phyloP scores from a whole-genome alignment of 2,329 filamentous ascomycete genomes.

The Leptographium lundbergii region DNA sequence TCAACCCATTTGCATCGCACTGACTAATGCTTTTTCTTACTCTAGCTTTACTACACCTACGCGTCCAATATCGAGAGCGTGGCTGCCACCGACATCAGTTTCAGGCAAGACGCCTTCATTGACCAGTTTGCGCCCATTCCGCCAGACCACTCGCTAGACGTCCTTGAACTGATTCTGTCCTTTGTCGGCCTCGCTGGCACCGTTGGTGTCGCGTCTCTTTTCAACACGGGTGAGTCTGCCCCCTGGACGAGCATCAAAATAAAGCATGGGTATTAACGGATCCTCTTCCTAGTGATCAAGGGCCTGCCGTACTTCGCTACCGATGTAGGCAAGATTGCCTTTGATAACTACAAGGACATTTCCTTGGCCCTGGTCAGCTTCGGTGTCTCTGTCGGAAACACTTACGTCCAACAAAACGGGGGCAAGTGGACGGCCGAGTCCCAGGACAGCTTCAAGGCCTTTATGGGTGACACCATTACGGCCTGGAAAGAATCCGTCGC shows the following conservation, averaged over 20 bases:
- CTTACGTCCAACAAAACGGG: conserved; percentile 9
- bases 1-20: too few species aligned
- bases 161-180: conserved; percentile 1
- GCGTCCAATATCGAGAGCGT: conserved; percentile 6
- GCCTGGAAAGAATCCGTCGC: conserved; percentile 15
- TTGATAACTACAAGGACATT: conserved; percentile 5
- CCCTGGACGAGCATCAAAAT: too few species aligned
- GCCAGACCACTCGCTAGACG: not conserved
- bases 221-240: not conserved
- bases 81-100: not conserved
- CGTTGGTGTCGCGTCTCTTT: not conserved
- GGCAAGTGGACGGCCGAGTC: conserved; percentile 17
- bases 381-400: not conserved
- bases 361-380: not conserved
- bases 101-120: not conserved
- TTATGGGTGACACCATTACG: conserved; percentile 16
- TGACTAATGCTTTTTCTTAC: too few species aligned
- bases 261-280: too few species aligned
- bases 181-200: conserved; percentile 1
- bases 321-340: not conserved
- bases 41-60: conserved; percentile 10
- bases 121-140: conserved; percentile 4
- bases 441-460: conserved; percentile 17
- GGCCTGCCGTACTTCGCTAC: not conserved
- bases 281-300: not conserved